These are phyloP conservation scores for Solanum aculeatissimum DNA, from an alignment of 305 asterid genomes.

Conservation along the genomic window DNA sequence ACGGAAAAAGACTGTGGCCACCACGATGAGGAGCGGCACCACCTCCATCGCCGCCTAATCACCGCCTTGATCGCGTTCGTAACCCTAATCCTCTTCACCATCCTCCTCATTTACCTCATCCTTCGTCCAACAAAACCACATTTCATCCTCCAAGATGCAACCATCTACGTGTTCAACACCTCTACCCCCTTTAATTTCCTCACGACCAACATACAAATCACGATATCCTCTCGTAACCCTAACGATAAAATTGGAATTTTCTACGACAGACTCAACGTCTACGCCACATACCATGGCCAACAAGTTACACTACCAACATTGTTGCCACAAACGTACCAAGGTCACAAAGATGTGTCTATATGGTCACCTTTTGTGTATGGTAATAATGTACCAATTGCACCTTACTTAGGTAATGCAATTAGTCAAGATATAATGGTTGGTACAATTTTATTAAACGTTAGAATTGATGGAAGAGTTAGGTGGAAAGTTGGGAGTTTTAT, in stretches of 20 bases:
- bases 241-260: constrained; percentile 39
- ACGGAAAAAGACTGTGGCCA: constrained; percentile 46
- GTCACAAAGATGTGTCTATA: constrained; percentile 50
- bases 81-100: constrained; percentile 25
- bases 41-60: constrained; percentile 19
- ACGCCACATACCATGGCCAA: constrained; percentile 49
- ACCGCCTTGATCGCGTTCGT: constrained; percentile 3
- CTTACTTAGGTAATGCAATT: constrained; percentile 22
- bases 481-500: constrained; percentile 73
- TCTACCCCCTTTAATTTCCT: constrained; percentile 28
- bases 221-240: constrained; percentile 49
- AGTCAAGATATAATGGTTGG: constrained; percentile 42
- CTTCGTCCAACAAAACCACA: constrained; percentile 67
- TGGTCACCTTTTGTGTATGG: constrained; percentile 75
- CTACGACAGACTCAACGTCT: constrained; percentile 39
- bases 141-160: constrained; percentile 59
- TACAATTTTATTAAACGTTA: constrained; percentile 33
- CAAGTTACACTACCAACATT: constrained; percentile 40
- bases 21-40: constrained; percentile 20
- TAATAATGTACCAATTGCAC: constrained; percentile 43
- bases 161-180: constrained; percentile 55
- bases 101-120: constrained; percentile 53
- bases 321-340: constrained; percentile 56
- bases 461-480: constrained; percentile 46
- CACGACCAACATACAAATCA: constrained; percentile 46